Conservation (phyloP, 169 alveolate genomes). For the Amoebophrya sp. region DNA sequence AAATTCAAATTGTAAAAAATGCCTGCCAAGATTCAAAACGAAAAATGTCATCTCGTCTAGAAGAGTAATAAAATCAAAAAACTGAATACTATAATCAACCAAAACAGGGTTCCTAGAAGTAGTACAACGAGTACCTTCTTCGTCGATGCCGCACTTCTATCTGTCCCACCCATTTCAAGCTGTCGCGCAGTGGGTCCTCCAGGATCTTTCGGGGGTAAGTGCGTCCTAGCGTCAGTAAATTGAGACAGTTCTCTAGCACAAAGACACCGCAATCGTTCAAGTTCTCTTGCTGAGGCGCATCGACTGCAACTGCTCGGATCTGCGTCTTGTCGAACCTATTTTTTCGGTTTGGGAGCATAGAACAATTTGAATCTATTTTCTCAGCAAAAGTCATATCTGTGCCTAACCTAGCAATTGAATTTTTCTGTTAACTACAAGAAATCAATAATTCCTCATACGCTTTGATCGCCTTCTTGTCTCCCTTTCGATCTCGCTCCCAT, state of each 20-base stretch:
- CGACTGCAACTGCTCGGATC: neutral
- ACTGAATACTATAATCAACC: too few relatives aligned
- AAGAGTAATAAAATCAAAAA: too few relatives aligned
- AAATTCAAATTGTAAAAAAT: too few relatives aligned
- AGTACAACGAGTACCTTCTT: neutral
- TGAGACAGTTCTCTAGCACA: neutral
- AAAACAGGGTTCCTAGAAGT: too few relatives aligned
- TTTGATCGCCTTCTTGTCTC: neutral
- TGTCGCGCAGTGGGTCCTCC: neutral
- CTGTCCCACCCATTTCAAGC: neutral
- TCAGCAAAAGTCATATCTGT: too few relatives aligned
- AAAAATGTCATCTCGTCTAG: too few relatives aligned
- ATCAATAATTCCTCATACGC: neutral
- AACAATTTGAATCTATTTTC: too few relatives aligned
- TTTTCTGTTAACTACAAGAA: too few relatives aligned
- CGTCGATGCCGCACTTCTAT: neutral
- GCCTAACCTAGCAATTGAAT: too few relatives aligned
- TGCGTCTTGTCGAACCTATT: neutral
- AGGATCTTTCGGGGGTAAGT: neutral
- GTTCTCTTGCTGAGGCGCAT: neutral
- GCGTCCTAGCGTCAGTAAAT: neutral
- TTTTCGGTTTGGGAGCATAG: too few relatives aligned
- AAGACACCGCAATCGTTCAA: conserved; percentile 7
- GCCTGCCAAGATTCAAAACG: too few relatives aligned
- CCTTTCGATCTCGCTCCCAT: neutral